Evolutionary conservation across 2,329 filamentous ascomycete genomes (phyloP), one percentile per base, ranked within the genome.

Genomic region (Herpotrichia juniperi): DNA sequence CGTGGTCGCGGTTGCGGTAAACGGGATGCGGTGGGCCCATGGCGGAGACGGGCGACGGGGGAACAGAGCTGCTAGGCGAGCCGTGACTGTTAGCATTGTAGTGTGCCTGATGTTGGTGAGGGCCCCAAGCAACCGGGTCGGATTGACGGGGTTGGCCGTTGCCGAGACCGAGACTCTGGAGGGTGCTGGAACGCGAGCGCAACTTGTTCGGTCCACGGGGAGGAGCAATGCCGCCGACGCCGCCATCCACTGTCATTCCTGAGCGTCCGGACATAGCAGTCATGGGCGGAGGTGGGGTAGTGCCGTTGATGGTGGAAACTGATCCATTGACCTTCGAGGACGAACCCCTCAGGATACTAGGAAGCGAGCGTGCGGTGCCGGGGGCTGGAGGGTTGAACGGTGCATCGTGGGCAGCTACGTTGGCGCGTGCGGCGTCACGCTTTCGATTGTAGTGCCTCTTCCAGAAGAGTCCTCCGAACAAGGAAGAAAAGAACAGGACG

Each of bases 401-500:
- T 6, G 35, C 50, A 34, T 56, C 50, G 6, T 14, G 19, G 1
- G 54, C 51, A 14, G 51, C 54, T 30, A 57, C 24, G 43, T 57
- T 57, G 6, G 54, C 54, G 32, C 51, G 51, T 22, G 28, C 34
- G 40, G 54, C 54, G 6, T 57, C 54, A 5, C 42, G 12, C 39
- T 54, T 57, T 24, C 51, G 43, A 24, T 48, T 17, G 31, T 16
- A 35, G 21, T 35, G 43, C 6, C 54, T 47, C 11, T 40, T 22
- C 9, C 48, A 34, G 24, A 28, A 50, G 35, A 50, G 10, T 28
- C 47, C 48, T 3, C 51, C 54, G 46, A 57, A 22, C 54, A 47
- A 57, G 44, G 53, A 31, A 44, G 79, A 79, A 12, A 81, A 76
- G 55, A 96, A 89, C 47, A 79, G 87, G 53, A 93, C 78, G 37